phyloP scores from a whole-genome alignment of 2,329 filamentous ascomycete species.

The Phaeosphaeriaceae sp. region DNA sequence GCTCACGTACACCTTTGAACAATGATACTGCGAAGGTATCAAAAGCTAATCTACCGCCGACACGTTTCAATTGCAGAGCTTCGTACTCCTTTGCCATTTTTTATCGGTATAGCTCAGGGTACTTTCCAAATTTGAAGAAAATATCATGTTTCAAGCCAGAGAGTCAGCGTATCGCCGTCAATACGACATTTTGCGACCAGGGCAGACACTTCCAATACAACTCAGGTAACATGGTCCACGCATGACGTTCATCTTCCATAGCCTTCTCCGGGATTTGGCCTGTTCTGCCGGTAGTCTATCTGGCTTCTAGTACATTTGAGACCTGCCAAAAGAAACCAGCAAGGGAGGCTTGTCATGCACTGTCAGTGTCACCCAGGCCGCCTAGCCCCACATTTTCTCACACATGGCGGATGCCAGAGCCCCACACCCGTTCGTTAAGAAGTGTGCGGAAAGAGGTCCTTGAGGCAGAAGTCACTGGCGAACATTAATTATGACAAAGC shows the following conservation, averaged over 20 bases:
- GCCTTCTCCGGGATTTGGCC: neutral
- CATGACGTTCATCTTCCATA: conserved; percentile 1
- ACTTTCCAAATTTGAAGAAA: neutral
- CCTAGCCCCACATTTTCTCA: conserved; percentile 7
- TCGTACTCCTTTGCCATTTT: no score
- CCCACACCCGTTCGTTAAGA: conserved; percentile 1
- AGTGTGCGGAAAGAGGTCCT: neutral
- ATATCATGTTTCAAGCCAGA: neutral
- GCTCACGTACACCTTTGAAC: neutral
- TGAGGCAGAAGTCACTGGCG: neutral
- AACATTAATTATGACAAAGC: neutral
- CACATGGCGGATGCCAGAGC: neutral
- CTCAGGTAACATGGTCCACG: neutral
- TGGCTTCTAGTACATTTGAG: neutral
- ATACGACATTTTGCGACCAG: neutral
- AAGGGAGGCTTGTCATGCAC: conserved; percentile 7
- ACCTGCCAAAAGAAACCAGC: neutral
- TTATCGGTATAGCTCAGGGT: neutral
- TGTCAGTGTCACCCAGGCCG: conserved; percentile 7
- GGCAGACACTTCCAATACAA: neutral
- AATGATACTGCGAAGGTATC: neutral
- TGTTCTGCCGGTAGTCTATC: conserved; percentile 3
- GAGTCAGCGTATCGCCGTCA: neutral
- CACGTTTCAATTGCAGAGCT: no score
- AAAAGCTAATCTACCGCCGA: neutral